These are phyloP conservation scores for Xylaria telfairii DNA, from an alignment of 495 filamentous ascomycete species.

Conservation along the genomic window DNA sequence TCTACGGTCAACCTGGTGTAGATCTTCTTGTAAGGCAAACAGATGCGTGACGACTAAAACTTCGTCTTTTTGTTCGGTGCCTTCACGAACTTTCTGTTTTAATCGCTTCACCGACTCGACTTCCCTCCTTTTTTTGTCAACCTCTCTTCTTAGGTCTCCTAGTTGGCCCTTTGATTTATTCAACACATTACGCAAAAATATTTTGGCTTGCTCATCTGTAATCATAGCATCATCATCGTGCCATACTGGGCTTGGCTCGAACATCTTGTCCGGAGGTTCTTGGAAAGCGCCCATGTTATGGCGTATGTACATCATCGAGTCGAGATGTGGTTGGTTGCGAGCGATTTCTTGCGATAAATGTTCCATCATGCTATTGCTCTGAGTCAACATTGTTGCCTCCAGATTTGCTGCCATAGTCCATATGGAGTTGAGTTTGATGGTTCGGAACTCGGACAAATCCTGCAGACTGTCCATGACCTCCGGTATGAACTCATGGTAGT, in stretches of 20 bases:
- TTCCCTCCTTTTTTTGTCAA: constrained; percentile 82
- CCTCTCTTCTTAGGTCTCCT: constrained; percentile 76
- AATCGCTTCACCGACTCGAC: constrained; percentile 74
- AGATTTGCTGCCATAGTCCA: constrained; percentile 82
- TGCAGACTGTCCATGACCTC: constrained; percentile 90
- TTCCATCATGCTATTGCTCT: constrained; percentile 71
- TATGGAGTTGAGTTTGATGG: constrained; percentile 78
- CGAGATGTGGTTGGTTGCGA: constrained; percentile 84
- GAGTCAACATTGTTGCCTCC: constrained; percentile 74
- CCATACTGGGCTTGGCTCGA: constrained; percentile 97
- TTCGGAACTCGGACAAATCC: constrained; percentile 88
- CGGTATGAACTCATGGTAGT: constrained; percentile 95
- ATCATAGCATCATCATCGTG: constrained; percentile 88
- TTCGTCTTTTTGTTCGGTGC: constrained; percentile 84
- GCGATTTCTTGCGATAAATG: constrained; percentile 81
- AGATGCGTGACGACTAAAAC: constrained; percentile 76
- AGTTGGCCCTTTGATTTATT: constrained; percentile 86
- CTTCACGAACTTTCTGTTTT: constrained; percentile 76
- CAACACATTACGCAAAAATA: constrained; percentile 89
- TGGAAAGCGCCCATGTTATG: constrained; percentile 84
- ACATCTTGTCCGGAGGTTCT: constrained; percentile 81
- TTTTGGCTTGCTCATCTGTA: constrained; percentile 81
- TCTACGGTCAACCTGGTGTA: constrained; percentile 87
- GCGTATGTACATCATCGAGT: constrained; percentile 95
- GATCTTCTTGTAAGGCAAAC: constrained; percentile 78